Conservation (phyloP, 2,329 filamentous ascomycete genomes). For the Teratosphaeria nubilosa region DNA sequence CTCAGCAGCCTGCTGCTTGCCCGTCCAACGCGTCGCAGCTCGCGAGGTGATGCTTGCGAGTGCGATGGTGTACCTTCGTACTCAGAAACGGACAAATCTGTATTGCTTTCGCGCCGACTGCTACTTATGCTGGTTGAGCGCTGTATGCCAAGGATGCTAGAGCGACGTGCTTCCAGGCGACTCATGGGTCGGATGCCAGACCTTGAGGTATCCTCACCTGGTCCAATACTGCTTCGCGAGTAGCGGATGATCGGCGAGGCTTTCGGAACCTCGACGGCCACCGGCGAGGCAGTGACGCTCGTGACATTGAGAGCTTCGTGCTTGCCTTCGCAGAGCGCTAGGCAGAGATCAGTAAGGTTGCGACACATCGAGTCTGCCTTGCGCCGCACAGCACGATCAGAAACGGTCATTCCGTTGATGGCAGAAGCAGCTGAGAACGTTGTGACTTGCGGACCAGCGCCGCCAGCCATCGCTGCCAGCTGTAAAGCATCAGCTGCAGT, state of each 20-base stretch:
- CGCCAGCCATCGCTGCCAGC: constrained; percentile 68
- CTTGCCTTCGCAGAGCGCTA: constrained; percentile 53
- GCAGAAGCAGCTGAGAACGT: constrained; percentile 58
- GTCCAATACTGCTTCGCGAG: constrained; percentile 10
- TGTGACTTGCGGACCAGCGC: constrained; percentile 51
- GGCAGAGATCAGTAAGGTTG: constrained; percentile 81
- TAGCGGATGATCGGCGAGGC: constrained; percentile 6
- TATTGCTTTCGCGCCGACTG: constrained; percentile 23
- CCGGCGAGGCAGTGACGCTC: constrained; percentile 11
- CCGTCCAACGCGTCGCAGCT: constrained; percentile 22
- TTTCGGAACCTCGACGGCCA: constrained; percentile 6
- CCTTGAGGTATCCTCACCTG: constrained; percentile 19
- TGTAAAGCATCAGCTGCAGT: constrained; percentile 72
- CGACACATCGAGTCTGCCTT: constrained; percentile 91
- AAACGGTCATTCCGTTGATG: constrained; percentile 49
- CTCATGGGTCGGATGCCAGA: constrained; percentile 27
- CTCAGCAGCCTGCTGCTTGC: constrained; percentile 30
- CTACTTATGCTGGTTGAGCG: constrained; percentile 7
- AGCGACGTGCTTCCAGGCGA: constrained; percentile 37
- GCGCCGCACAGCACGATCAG: constrained; percentile 75
- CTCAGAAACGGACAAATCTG: constrained; percentile 18
- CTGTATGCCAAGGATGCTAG: constrained; percentile 23
- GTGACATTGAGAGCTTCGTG: constrained; percentile 13
- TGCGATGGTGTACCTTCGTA: constrained; percentile 20
- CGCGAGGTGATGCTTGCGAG: constrained; percentile 12